phyloP scores from a whole-genome alignment of 139 green algal genomes.

The Auxenochlorella pyrenoidosa region DNA sequence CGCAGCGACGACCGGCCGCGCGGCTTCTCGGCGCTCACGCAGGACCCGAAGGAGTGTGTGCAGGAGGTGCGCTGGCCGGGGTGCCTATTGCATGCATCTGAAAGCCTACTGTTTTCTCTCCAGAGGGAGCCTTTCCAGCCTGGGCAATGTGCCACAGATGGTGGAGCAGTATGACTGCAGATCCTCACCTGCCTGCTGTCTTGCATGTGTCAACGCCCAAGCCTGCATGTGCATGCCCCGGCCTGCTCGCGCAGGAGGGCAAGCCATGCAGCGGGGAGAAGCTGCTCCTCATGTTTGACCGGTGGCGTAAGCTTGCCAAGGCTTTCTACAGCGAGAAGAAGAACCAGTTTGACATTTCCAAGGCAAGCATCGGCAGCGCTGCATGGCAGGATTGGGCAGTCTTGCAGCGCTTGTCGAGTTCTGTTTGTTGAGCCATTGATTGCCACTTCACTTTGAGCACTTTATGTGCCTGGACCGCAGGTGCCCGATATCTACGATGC shows the following conservation, averaged over 20 bases:
- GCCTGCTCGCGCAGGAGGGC: slow-evolving; percentile 16
- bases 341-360: slow-evolving; percentile 88
- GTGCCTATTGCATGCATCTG: not conserved
- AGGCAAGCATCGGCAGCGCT: slow-evolving; percentile 50
- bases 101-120: too few species aligned
- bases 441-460: too few species aligned
- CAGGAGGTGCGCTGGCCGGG: slow-evolving; percentile 8
- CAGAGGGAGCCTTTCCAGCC: too few species aligned
- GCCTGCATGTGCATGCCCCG: not conserved
- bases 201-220: not conserved
- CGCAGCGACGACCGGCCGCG: slow-evolving; percentile 28
- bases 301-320: slow-evolving; percentile 92
- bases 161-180: too few species aligned
- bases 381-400: too few species aligned
- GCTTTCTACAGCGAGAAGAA: slow-evolving; percentile 88
- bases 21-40: slow-evolving; percentile 74
- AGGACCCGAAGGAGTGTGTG: slow-evolving; percentile 72
- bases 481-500: slow-evolving; percentile 96
- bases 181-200: not conserved
- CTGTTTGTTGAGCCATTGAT: too few species aligned
- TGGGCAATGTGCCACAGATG: too few species aligned
- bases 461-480: slow-evolving; percentile 38
- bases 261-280: slow-evolving; percentile 86
- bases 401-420: too few species aligned
- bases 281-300: slow-evolving; percentile 92